These are phyloP conservation scores for Francoa sonchifolia DNA, from an alignment of 441 rosid genomes.

Conservation along the genomic window DNA sequence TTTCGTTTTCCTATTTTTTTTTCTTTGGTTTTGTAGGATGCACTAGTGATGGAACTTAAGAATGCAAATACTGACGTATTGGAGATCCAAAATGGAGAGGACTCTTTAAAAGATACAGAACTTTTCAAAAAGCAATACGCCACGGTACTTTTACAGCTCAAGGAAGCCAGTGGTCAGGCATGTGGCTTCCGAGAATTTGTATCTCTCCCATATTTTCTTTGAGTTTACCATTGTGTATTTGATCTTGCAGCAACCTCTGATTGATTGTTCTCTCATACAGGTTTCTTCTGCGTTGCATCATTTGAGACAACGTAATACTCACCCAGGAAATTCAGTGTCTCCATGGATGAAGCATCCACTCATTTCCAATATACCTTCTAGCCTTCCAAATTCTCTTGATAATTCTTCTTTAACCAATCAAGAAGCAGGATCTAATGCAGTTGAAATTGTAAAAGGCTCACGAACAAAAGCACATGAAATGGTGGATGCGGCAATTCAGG, in stretches of 20 bases:
- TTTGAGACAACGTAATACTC: constrained; percentile 24
- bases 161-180: constrained; percentile 61
- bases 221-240: constrained; percentile 4
- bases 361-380: constrained; percentile 18
- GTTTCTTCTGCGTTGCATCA: constrained; percentile 37
- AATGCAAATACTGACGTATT: constrained; percentile 36
- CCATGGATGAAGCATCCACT: constrained; percentile 32
- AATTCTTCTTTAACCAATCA: constrained; percentile 24
- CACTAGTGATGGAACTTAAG: constrained; percentile 42
- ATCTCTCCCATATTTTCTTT: constrained; percentile 7
- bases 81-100: constrained; percentile 33
- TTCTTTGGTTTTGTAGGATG: constrained; percentile 33
- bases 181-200: constrained; percentile 26
- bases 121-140: constrained; percentile 56
- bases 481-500: constrained; percentile 89
- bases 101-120: constrained; percentile 44
- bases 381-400: constrained; percentile 20
- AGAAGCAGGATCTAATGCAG: constrained; percentile 57
- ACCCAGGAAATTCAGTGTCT: constrained; percentile 20
- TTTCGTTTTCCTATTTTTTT: background rate
- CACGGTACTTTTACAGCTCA: constrained; percentile 49
- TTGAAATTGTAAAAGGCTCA: constrained; percentile 60
- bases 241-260: constrained; percentile 6
- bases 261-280: constrained; percentile 26
- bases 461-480: constrained; percentile 56